A percentile compares a stretch with the other conserved stretches of the same genome.
Evolutionary conservation across 1,284 basidiomycete species (phyloP).

Genomic region (Pascua guehoae): DNA sequence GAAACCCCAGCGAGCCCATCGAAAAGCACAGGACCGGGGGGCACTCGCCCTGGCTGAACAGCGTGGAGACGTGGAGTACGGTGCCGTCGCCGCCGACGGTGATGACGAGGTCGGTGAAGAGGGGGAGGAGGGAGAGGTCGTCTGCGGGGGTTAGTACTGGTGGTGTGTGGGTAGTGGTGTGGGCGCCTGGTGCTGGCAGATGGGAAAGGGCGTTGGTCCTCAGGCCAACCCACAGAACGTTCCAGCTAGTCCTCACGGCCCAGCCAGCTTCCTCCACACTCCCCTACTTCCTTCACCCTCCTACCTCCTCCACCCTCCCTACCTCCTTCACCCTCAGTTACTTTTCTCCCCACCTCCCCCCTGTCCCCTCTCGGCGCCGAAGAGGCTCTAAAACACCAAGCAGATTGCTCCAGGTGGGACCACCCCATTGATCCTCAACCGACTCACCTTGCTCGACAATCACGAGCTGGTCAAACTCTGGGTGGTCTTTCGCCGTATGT

Average conservation of each 20-base stretch:
- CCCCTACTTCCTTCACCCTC: too few species aligned
- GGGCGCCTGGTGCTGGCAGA: not conserved
- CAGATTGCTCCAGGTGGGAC: not conserved
- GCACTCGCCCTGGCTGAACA: conserved; percentile 80
- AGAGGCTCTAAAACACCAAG: not conserved
- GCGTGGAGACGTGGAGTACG: conserved; percentile 86
- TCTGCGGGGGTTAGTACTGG: conserved; percentile 6
- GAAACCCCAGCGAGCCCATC: conserved; percentile 91
- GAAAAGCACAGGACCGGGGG: conserved; percentile 94
- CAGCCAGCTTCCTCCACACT: too few species aligned
- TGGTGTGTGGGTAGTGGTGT: not conserved
- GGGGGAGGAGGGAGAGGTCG: conserved; percentile 24
- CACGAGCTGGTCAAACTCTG: conserved; percentile 32
- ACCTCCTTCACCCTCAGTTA: too few species aligned
- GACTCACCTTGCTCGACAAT: conserved; percentile 24
- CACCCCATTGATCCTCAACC: not conserved
- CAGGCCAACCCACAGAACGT: too few species aligned
- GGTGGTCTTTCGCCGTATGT: conserved; percentile 38
- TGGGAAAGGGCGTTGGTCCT: not conserved
- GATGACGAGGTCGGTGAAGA: conserved; percentile 71
- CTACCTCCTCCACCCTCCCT: too few species aligned
- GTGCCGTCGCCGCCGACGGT: conserved; percentile 95
- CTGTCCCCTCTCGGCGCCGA: too few species aligned
- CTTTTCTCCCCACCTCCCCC: too few species aligned
- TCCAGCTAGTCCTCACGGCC: too few species aligned